phyloP scores from a whole-genome alignment of 139 green algal genomes.

The Zygnema cylindricum region DNA sequence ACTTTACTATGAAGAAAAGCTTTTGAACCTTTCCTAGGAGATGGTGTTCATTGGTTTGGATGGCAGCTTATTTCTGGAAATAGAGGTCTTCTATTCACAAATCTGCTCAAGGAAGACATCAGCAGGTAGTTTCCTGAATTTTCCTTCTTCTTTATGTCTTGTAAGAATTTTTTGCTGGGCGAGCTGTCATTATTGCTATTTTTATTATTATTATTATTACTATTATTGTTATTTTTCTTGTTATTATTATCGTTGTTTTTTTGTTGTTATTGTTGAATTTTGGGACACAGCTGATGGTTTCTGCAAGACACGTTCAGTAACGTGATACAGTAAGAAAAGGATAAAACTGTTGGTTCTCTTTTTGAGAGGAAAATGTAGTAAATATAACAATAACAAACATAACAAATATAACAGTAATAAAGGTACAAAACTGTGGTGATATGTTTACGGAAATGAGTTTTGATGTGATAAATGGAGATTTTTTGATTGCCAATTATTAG shows the following conservation, averaged over 20 bases:
- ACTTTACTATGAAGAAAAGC: too few species aligned
- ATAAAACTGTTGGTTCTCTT: too few species aligned
- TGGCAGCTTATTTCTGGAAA: conserved; percentile 75
- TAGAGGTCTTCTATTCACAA: conserved; percentile 91
- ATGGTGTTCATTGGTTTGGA: too few species aligned
- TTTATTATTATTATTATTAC: neutral
- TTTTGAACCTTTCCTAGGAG: too few species aligned
- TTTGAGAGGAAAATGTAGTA: too few species aligned
- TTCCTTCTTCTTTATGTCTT: too few species aligned
- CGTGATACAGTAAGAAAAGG: too few species aligned
- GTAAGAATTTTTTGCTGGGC: too few species aligned
- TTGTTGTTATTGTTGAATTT: neutral
- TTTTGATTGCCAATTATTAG: neutral
- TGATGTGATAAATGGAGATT: neutral
- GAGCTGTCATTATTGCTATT: neutral
- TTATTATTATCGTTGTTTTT: neutral
- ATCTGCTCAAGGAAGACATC: conserved; percentile 69
- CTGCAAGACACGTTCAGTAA: too few species aligned
- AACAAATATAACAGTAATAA: neutral
- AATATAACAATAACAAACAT: neutral
- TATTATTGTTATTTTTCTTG: neutral
- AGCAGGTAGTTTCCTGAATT: conserved; percentile 7
- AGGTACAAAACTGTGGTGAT: neutral
- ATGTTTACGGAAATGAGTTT: conserved; percentile 3
- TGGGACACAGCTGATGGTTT: too few species aligned